Percentiles rank a stretch among this genome's conserved stretches.
Conservation (phyloP, 345 rosid species). For the Leavenworthia alabamica region DNA sequence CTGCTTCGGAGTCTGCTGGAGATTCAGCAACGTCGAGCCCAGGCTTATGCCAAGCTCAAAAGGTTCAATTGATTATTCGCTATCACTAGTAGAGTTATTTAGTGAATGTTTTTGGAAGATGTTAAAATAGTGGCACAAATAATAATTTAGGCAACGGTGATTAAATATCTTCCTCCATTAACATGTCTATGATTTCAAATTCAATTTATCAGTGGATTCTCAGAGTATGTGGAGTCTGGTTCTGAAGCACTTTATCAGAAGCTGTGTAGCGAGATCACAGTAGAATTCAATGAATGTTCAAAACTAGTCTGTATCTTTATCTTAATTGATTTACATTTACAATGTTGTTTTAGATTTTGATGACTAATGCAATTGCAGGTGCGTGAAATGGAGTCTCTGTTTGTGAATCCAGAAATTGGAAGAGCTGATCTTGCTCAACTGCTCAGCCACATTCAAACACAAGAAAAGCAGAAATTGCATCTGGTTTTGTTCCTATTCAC, state of each 20-base stretch:
- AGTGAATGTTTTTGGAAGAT: neutral
- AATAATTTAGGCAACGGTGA: neutral
- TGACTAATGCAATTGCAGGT: constrained; percentile 40
- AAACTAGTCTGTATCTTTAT: constrained; percentile 48
- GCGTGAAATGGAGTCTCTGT: constrained; percentile 61
- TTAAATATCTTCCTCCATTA: neutral
- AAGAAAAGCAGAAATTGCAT: constrained; percentile 77
- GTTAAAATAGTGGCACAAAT: neutral
- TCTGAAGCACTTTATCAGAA: constrained; percentile 75
- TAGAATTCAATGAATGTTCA: constrained; percentile 79
- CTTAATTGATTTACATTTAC: neutral
- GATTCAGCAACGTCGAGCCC: constrained; percentile 82
- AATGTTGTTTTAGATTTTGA: neutral
- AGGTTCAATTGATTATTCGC: constrained; percentile 28
- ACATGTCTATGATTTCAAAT: neutral
- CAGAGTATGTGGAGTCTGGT: constrained; percentile 63
- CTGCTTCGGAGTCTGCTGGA: constrained; percentile 60
- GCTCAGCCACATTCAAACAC: constrained; percentile 68
- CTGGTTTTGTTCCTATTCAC: constrained; percentile 39
- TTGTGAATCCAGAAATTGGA: constrained; percentile 40
- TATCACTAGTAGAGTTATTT: neutral
- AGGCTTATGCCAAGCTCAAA: constrained; percentile 75
- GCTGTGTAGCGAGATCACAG: constrained; percentile 70
- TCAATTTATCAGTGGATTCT: constrained; percentile 52
- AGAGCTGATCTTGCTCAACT: constrained; percentile 70